These are phyloP conservation scores for Tranzscheliella williamsii DNA, from an alignment of 1,284 basidiomycete genomes.

Conservation along the genomic window DNA sequence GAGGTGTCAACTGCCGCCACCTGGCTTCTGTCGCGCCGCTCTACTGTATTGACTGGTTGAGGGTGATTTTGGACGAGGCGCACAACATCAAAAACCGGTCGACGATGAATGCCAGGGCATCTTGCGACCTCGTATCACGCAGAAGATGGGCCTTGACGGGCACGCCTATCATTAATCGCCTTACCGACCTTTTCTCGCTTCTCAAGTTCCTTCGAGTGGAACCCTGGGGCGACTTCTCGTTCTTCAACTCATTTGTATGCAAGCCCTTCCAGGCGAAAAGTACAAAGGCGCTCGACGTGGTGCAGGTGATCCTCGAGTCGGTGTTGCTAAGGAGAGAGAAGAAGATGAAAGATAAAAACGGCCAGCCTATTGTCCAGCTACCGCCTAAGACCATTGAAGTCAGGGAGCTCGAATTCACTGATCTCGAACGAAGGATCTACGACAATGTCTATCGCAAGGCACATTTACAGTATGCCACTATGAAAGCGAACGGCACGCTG, in stretches of 20 bases:
- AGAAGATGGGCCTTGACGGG: constrained; percentile 90
- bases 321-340: constrained; percentile 86
- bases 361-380: constrained; percentile 83
- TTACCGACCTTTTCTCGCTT: constrained; percentile 79
- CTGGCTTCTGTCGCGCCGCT: constrained; percentile 23
- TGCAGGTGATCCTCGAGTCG: constrained; percentile 54
- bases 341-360: constrained; percentile 81
- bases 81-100: constrained; percentile 91
- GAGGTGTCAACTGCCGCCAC: background rate
- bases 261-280: constrained; percentile 56
- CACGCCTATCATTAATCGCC: constrained; percentile 88
- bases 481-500: constrained; percentile 50
- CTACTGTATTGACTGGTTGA: constrained; percentile 54
- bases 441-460: constrained; percentile 57
- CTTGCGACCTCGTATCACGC: constrained; percentile 77
- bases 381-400: constrained; percentile 76
- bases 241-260: constrained; percentile 59
- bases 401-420: constrained; percentile 40
- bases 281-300: constrained; percentile 55
- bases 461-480: constrained; percentile 44
- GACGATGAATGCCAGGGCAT: constrained; percentile 87
- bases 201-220: constrained; percentile 76
- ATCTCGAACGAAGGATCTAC: constrained; percentile 61
- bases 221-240: constrained; percentile 70
- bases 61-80: constrained; percentile 73